Evolutionary conservation across 139 green algal species (phyloP), one percentile per base, ranked within the genome.

Genomic region (Axilococcus clingmanii): DNA sequence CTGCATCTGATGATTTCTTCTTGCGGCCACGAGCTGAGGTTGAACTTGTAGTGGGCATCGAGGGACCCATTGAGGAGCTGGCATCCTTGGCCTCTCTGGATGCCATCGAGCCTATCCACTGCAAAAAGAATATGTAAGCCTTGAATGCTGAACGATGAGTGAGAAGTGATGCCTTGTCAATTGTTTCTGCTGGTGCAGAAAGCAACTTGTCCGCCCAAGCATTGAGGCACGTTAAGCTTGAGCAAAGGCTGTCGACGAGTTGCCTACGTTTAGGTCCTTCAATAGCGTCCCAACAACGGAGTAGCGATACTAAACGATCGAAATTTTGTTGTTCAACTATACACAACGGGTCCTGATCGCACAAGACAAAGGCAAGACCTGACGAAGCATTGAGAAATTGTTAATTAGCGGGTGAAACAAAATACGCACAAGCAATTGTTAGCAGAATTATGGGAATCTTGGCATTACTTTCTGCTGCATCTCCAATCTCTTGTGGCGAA

Each of bases 91-190:
- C 46, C 22, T 86, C 69, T 14, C 66, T 43, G 5, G 71, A 65
- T 17, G 68, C 65, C 19, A 65, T 45, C 4, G 47, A 27, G 16
- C 28, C 37, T 30, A 85, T 54, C 57, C 68, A 78, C 32, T 74
- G 38, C 38, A 89, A 57, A 52, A 91, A 76, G 52, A 76, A 86
- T 5, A 66, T 25, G 52, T 91, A 88, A 30, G 66, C 71, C 32
- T 84, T 83, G 42, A 86, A 67, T 17, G 77, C 80, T 15, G 48
- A 71, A 29, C 68, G 55, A 56, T 85, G 67, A 16, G 53, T 24
- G 4, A 65, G 30, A 38, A 60, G 57, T 22, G 40, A 30, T 1
- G 48, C 58, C 5, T 25, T 20, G 11, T 42, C 31, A 17, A 57
- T 40, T 4, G 30, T 35, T 7, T 68, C 59, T 4, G 36, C 34